Base-by-base conservation (phyloP, 768 basidiomycete species). In the Russula foetens region DNA sequence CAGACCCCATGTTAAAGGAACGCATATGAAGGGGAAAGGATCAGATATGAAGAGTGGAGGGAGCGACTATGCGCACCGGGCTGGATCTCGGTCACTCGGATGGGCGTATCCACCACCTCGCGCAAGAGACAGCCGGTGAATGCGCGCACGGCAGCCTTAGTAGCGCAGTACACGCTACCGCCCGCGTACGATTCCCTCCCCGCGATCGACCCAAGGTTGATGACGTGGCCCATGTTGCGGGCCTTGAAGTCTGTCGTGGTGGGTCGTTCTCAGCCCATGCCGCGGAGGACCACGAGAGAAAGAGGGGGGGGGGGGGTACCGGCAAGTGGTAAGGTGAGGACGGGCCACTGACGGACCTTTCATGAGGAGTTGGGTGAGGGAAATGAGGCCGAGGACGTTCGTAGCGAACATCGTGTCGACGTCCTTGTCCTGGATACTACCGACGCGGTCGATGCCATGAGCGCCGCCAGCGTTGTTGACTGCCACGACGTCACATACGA, bases 141-240 rank as follows among this genome's bases (percentile, higher is more conserved):
- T 2, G 95, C 90, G 49, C 81, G 80, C 8, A 99, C 87, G 23
- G 90, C 91, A 65, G 83, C 80, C 68, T 93, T 93, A 15, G 94
- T 95, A 5, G 96, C 96, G 62, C 86, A 91, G 74, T 97, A 98
- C 66, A 98, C 89, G 63, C 86, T 81, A 8, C 95, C 97, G 29
- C 94, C 95, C 14, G 85, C 83, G 69, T 98, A 98, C 5, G 96
- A 71, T 47, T 74, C 73, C 48, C 71, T 68, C 21, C 73, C 94
- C 14, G 97, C 95, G 59, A 99, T 82, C 12, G 93, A 96, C 8
- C 97, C 95, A 52, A 99, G 77, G 73, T 97, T 96, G 75, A 99
- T 98, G 67, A 99, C 77, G 75, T 95, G 93, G 0, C 92, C 91
- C 4, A 83, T 75, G 68, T 86, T 83, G 47, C 58, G 31, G 41